These are phyloP conservation scores for Neolentinus lepideus DNA, from an alignment of 1,284 basidiomycete species.

Conservation along the genomic window DNA sequence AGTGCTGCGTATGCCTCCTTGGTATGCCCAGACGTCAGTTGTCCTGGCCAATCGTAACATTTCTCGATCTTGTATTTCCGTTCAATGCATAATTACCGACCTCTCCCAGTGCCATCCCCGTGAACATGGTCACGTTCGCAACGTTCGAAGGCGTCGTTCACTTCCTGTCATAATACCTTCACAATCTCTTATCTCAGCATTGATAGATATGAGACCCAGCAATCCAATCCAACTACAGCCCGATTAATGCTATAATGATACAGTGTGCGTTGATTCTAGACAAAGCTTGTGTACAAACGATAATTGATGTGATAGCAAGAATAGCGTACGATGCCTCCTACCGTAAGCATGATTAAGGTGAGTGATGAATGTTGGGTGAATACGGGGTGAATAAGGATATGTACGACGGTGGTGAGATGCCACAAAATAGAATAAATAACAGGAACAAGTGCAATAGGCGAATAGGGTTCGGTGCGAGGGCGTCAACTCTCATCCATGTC, in stretches of 20 bases:
- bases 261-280: background rate
- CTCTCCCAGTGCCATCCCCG: slow-evolving; percentile 34
- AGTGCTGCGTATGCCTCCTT: too few relatives aligned
- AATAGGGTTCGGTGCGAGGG: too few relatives aligned
- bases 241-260: slow-evolving; percentile 2
- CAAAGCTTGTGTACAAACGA: background rate
- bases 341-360: background rate
- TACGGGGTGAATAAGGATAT: background rate
- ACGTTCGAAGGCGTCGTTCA: slow-evolving; percentile 42
- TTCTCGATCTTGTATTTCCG: background rate
- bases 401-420: background rate
- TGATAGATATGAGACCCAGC: background rate
- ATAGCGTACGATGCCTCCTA: background rate
- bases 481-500: slow-evolving; percentile 12
- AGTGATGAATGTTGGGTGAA: too few relatives aligned
- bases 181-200: too few relatives aligned
- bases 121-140: slow-evolving; percentile 52
- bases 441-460: background rate
- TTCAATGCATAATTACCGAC: background rate
- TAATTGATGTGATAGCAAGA: background rate
- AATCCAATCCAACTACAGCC: background rate
- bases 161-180: slow-evolving; percentile 19
- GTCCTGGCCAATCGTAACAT: background rate
- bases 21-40: background rate
- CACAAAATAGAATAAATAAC: background rate